These are phyloP conservation scores for Xylaria castorea DNA, from an alignment of 495 filamentous ascomycete genomes.

Conservation along the genomic window DNA sequence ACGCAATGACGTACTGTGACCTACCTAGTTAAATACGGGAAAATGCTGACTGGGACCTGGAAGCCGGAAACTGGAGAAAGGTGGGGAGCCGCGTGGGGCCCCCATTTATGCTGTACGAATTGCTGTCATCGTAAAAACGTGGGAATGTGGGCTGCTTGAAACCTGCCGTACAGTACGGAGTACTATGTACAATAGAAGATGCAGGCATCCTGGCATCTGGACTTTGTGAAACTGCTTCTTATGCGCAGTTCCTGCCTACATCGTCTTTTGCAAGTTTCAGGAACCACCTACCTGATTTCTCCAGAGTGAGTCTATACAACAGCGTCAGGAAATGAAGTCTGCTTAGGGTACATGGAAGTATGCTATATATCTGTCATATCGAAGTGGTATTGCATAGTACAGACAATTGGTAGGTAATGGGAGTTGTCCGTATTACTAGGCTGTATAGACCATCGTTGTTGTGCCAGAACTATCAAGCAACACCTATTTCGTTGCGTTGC, in stretches of 20 bases:
- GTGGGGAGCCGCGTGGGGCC: slow-evolving; percentile 4
- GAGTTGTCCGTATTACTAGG: background rate
- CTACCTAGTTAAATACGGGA: slow-evolving; percentile 9
- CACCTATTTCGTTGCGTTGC: background rate
- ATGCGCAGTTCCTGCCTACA: background rate
- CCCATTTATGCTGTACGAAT: slow-evolving; percentile 1
- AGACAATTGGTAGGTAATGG: background rate
- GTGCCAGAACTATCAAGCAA: background rate
- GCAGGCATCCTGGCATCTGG: background rate
- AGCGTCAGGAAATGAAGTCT: no score
- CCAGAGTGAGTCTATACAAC: background rate
- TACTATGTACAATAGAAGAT: background rate
- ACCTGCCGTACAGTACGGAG: background rate
- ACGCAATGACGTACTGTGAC: slow-evolving; percentile 4
- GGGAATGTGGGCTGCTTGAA: background rate
- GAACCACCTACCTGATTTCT: background rate
- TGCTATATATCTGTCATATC: background rate
- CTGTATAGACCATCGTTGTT: background rate
- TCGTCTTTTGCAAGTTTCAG: background rate
- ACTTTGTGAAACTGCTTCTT: background rate
- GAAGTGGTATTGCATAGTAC: background rate
- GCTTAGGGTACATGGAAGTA: background rate
- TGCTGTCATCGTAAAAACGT: slow-evolving; percentile 2
- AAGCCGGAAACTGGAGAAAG: slow-evolving; percentile 13
- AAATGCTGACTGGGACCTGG: slow-evolving; percentile 12